These are phyloP conservation scores for Galerina sulciceps DNA, from an alignment of 768 basidiomycete species.

Conservation along the genomic window DNA sequence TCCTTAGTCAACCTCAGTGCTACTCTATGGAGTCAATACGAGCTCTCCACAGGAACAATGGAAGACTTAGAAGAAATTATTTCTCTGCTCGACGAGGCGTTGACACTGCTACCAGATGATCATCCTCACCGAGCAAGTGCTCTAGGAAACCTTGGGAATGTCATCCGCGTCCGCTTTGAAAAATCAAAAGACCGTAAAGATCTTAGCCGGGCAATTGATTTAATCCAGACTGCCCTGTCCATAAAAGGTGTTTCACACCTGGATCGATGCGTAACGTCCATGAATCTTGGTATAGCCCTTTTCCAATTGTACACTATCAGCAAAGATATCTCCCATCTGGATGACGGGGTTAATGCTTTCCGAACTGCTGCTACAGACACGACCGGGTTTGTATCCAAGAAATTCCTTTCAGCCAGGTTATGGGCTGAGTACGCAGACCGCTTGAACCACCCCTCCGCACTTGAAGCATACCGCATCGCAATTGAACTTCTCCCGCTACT, in stretches of 20 bases:
- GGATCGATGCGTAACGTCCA: not conserved
- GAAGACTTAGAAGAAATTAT: not conserved
- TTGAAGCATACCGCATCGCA: slow-evolving; percentile 14
- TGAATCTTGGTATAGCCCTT: not conserved
- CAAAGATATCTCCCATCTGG: not conserved
- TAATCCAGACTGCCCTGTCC: not conserved
- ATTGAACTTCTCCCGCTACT: slow-evolving; percentile 8
- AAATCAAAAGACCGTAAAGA: not conserved
- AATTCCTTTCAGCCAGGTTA: slow-evolving; percentile 1
- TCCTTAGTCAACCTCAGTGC: slow-evolving; percentile 3
- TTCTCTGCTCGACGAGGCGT: not conserved
- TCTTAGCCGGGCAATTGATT: not conserved
- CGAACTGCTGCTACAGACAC: not conserved
- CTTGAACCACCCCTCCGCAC: slow-evolving; percentile 1
- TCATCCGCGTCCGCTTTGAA: not conserved
- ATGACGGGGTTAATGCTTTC: slow-evolving; percentile 5
- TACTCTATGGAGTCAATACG: not conserved
- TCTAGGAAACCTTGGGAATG: not conserved
- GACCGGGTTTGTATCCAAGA: not conserved
- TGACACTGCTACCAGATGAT: not conserved
- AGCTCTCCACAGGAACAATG: not conserved
- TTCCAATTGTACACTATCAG: not conserved
- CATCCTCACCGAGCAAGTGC: not conserved
- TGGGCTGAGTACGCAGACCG: slow-evolving; percentile 12
- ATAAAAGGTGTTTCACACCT: not conserved